These are phyloP conservation scores for Gentiana dahurica DNA, from an alignment of 257 asterid species.

Conservation along the genomic window DNA sequence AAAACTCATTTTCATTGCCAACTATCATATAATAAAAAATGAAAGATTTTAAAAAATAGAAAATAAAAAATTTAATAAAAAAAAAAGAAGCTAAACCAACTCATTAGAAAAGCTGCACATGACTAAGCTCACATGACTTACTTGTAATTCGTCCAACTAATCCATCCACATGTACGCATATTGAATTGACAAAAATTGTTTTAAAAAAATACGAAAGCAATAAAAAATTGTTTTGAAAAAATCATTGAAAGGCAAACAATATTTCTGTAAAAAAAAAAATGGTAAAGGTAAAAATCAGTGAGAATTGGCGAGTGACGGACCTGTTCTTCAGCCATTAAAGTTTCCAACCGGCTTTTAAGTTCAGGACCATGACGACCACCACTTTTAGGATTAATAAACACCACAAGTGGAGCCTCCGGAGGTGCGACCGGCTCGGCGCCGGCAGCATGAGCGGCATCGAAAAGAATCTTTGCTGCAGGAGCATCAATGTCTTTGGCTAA, in stretches of 20 bases:
- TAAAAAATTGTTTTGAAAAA: neutral
- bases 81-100: no score
- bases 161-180: neutral
- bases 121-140: neutral
- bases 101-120: no score
- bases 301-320: slow-evolving; percentile 15
- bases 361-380: slow-evolving; percentile 97
- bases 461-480: slow-evolving; percentile 20
- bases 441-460: slow-evolving; percentile 29
- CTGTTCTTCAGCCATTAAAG: slow-evolving; percentile 95
- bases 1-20: no score
- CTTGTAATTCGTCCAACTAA: neutral
- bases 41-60: no score
- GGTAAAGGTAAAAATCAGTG: neutral
- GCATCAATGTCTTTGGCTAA: slow-evolving; percentile 38
- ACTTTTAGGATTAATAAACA: slow-evolving; percentile 74
- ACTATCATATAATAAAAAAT: no score
- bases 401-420: slow-evolving; percentile 71
- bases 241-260: neutral
- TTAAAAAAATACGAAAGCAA: neutral
- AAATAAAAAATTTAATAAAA: no score
- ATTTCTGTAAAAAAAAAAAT: neutral
- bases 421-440: slow-evolving; percentile 24
- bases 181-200: neutral
- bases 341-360: slow-evolving; percentile 66